Base-by-base conservation (phyloP, 1,284 basidiomycete genomes). In the Leccinum proliferum region DNA sequence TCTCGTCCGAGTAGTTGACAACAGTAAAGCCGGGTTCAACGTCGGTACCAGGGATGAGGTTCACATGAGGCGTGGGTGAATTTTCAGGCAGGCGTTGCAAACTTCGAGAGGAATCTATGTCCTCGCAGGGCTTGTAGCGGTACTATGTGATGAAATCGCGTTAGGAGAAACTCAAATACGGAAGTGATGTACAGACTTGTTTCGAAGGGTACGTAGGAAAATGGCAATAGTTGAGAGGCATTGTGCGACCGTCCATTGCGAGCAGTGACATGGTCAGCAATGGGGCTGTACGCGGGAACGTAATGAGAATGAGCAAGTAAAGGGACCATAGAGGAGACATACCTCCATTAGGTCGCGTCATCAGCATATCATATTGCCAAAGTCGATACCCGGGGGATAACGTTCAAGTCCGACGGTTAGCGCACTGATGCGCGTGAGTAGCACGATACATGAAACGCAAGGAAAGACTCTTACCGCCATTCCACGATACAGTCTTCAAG, bases 61-160 rank as follows among this genome's bases (percentile, higher is more conserved):
- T 94, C 25, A 29, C 92, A 99, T 96, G 59, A 99, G 85, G 60
- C 96, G 91, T 39, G 97, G 97, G 73, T 99, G 93, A 50, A 98
- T 89, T 75, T 98, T 96, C 55, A 99, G 82, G 72, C 96, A 97
- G 55, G 91, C 85, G 69, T 96, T 98, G 65, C 96, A 90, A 66
- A 98, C 88, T 79, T 95, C 92, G 67, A 94, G 86, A 96, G 67
- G 91, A 90, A 69, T 92, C 89, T 63, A 95, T 86, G 72, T 98
- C 94, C 64, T 87, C 87, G 73, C 86, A 79, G 60, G 83, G 78
- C 83, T 85, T 67, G 84, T 79, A 61, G 77, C 79, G 57, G 88
- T 82, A 67, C 89, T 91, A 68, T n/a, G 60, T 41, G 59, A 37
- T 5, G 37, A 4, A 21, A 43, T 57, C 25, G 50, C 11, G 34